These are phyloP conservation scores for Plasmopara viticola DNA, from an alignment of 352 stramenopile genomes.

Conservation along the genomic window DNA sequence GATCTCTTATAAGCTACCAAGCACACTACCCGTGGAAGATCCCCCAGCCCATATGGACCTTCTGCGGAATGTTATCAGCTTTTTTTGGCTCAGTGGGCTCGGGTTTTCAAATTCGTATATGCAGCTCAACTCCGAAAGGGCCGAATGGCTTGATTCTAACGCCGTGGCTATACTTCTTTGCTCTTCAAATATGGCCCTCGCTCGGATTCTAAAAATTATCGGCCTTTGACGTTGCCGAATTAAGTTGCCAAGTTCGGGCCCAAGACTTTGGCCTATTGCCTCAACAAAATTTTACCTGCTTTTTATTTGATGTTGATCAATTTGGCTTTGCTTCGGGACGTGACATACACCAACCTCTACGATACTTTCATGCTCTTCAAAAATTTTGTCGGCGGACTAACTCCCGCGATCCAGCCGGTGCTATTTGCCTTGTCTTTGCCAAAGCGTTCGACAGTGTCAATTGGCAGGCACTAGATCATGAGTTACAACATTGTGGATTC, in stretches of 20 bases:
- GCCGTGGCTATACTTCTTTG: neutral
- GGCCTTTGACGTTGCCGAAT: neutral
- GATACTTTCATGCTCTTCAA: neutral
- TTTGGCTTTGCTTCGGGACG: neutral
- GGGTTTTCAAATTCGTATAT: neutral
- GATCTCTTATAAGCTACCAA: neutral
- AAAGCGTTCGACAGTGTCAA: constrained; percentile 8
- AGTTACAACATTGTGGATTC: constrained; percentile 1
- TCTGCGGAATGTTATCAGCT: constrained; percentile 1
- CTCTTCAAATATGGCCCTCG: neutral
- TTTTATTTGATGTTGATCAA: neutral
- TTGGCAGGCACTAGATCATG: neutral
- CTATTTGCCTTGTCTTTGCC: constrained; percentile 1
- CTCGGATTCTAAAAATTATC: neutral
- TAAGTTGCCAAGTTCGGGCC: neutral
- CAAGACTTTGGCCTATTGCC: neutral
- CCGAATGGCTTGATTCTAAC: neutral
- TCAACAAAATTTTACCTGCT: neutral
- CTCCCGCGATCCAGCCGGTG: neutral
- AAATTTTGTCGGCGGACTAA: neutral
- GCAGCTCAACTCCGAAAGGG: neutral
- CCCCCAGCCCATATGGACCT: neutral
- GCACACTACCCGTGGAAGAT: neutral
- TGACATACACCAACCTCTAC: neutral
- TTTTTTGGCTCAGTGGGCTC: neutral